Percentiles rank a stretch among this genome's conserved stretches.
Evolutionary conservation across 805 yeast genomes (phyloP).

Genomic region (Candida cerambycidarum): DNA sequence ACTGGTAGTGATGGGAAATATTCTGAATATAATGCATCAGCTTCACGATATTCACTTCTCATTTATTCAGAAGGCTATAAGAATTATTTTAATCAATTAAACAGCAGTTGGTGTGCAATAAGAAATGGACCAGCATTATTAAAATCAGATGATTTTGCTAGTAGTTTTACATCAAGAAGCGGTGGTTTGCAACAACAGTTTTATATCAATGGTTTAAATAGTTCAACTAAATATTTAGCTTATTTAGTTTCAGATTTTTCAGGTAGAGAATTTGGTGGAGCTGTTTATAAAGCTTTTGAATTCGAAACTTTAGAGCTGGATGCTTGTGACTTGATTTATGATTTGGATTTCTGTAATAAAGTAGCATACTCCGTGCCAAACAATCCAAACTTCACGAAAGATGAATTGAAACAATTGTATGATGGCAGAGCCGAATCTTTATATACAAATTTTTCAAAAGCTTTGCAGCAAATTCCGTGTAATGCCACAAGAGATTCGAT

Average conservation of each 20-base stretch:
- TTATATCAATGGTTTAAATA: conserved; percentile 57
- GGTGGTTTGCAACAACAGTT: conserved; percentile 60
- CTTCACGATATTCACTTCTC: conserved; percentile 40
- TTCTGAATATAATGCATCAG: conserved; percentile 21
- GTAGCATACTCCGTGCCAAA: conserved; percentile 89
- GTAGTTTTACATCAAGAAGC: conserved; percentile 44
- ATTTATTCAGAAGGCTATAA: conserved; percentile 45
- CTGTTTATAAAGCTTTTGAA: conserved; percentile 52
- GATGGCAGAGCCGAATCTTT: conserved; percentile 59
- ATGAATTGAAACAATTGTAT: conserved; percentile 41
- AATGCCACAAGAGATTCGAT: conserved; percentile 62
- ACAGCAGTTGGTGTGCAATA: conserved; percentile 72
- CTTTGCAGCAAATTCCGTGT: conserved; percentile 76
- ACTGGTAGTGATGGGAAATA: conserved; percentile 18
- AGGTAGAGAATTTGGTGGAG: conserved; percentile 55
- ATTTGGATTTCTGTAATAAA: conserved; percentile 70
- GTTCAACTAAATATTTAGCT: conserved; percentile 62
- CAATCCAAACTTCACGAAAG: conserved; percentile 17
- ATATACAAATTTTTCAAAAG: conserved; percentile 68
- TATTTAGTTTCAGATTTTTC: conserved; percentile 54
- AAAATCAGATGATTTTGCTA: conserved; percentile 21
- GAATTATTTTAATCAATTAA: conserved; percentile 37
- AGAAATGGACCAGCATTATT: conserved; percentile 48
- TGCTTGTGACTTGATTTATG: conserved; percentile 73
- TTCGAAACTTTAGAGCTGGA: conserved; percentile 55